Base-by-base conservation (phyloP, 768 basidiomycete species). In the Suillus sp. region DNA sequence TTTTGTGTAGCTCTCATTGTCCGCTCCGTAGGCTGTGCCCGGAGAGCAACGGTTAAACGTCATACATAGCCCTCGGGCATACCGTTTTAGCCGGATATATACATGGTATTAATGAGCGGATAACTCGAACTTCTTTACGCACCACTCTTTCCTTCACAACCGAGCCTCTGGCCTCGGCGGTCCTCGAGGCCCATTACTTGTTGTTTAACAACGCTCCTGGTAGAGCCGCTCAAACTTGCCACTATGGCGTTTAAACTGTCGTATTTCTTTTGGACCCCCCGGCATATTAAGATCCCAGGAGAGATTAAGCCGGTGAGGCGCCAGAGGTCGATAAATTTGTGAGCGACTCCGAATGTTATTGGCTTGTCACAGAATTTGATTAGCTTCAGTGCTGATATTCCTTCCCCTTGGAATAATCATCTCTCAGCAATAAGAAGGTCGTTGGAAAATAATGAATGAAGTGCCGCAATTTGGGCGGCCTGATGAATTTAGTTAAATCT, bases 191-290 rank as follows among this genome's bases (percentile, higher is more conserved):
- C 35, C 9, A 27, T 56, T 56, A 27, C 37, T 59, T 27, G 13
- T n/a, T 34, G 38, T 34, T 35, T 22, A 59, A 37, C 58, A 56
- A 62, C 56, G 18, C 50, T 35, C 30, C 27, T 57, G 22, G 50
- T 58, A 51, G 30, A 56, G 37, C 56, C 6, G 14, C 25, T 30
- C 38, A 42, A 37, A 37, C 35, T 35, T 13, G 2, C 2, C 27
- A 32, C 30, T 16, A 53, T 62, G 55, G 2, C n/a, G n/a, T 77
- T 84, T 78, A 81, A 79, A 64, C 64, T 85, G 20, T 84, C 84
- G 45, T 78, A 85, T 70, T 77, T 86, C 66, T 74, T 85, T 72
- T 78, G 84, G 69, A 82, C 84, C 27, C 84, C 85, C 48, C 78
- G 76, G 65, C 79, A 78, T 61, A 79, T 86, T 61, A 83, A 80